phyloP scores from a whole-genome alignment of 768 basidiomycete genomes.

The Amanita phalloides region DNA sequence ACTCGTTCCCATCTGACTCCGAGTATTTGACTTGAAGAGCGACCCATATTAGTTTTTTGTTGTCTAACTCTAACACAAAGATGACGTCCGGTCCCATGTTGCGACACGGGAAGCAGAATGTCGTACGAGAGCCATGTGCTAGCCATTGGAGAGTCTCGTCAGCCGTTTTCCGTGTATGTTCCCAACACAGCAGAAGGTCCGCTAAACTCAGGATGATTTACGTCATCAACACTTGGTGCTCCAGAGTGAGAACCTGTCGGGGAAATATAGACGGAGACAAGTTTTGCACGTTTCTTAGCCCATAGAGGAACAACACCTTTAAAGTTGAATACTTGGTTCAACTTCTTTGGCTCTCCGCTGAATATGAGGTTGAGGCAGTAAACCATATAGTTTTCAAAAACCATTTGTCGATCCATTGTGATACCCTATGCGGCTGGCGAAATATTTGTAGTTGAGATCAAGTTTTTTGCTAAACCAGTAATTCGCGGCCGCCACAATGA shows the following conservation, averaged over 20 bases:
- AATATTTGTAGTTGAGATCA: too few relatives aligned
- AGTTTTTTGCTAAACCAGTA: too few relatives aligned
- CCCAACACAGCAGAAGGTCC: constrained; percentile 29
- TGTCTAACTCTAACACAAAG: constrained; percentile 25
- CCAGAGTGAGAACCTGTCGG: constrained; percentile 4
- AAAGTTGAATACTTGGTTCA: too few relatives aligned
- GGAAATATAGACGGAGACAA: constrained; percentile 22
- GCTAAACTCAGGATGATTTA: constrained; percentile 16
- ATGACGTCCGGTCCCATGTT: constrained; percentile 33
- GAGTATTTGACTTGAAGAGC: constrained; percentile 29
- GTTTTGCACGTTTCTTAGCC: constrained; percentile 24
- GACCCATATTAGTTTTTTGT: constrained; percentile 29
- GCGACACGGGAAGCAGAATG: constrained; percentile 30
- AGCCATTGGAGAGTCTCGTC: constrained; percentile 26
- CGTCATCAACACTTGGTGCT: constrained; percentile 3
- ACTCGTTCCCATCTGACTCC: constrained; percentile 14
- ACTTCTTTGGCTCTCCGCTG: too few relatives aligned
- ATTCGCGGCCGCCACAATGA: too few relatives aligned
- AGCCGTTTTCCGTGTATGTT: constrained; percentile 22
- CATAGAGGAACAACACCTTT: too few relatives aligned
- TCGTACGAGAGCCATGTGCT: constrained; percentile 16
- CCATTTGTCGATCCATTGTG: too few relatives aligned
- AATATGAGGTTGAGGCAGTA: too few relatives aligned
- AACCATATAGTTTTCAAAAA: too few relatives aligned
- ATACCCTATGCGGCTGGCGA: too few relatives aligned